Conservation (phyloP, 192 early-diverging fungal species). For the Kappamyces sp. region DNA sequence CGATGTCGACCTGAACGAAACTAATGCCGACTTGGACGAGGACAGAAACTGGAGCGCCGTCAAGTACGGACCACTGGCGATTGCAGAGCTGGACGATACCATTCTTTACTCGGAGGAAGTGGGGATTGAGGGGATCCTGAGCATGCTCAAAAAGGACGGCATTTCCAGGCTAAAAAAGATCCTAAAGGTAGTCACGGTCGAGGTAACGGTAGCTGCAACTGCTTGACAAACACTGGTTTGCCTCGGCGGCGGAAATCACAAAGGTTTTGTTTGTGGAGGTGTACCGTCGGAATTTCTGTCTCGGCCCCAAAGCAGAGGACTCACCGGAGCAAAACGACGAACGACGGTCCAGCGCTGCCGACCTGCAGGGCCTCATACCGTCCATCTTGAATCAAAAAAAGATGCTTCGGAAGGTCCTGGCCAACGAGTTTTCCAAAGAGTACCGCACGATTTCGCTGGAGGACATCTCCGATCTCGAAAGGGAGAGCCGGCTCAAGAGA, state of each 20-base stretch:
- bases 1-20: conserved; percentile 20
- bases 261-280: conserved; percentile 10
- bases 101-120: conserved; percentile 28
- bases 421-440: conserved; percentile 40
- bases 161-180: conserved; percentile 22
- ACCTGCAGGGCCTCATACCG: conserved; percentile 34
- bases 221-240: conserved; percentile 39
- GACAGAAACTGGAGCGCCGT: background rate
- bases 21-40: conserved; percentile 13
- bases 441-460: conserved; percentile 9
- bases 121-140: conserved; percentile 26
- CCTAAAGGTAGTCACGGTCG: conserved; percentile 26
- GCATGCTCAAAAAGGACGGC: conserved; percentile 18
- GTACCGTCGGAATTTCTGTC: conserved; percentile 15
- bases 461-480: conserved; percentile 16
- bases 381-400: conserved; percentile 36
- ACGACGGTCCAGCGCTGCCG: conserved; percentile 32
- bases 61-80: conserved; percentile 39
- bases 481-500: conserved; percentile 10
- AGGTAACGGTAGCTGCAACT: conserved; percentile 29
- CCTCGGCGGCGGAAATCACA: background rate
- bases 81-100: conserved; percentile 42
- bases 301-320: background rate
- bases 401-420: conserved; percentile 40
- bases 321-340: conserved; percentile 6